Evolutionary conservation across 805 yeast genomes (phyloP), one percentile per base, ranked within the genome.

Genomic region (Yamadazyma paraphyllophila): DNA sequence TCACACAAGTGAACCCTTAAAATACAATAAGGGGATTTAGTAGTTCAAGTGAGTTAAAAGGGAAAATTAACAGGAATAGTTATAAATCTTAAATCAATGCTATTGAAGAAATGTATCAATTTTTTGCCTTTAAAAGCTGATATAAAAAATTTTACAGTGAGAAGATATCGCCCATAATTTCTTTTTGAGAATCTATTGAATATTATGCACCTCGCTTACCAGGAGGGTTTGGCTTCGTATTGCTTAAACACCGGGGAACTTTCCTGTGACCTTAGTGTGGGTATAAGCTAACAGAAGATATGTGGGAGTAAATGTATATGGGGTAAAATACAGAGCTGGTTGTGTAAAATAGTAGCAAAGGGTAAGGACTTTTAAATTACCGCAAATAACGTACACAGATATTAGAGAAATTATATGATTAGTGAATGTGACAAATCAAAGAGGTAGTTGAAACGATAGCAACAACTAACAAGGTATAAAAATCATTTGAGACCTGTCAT

Each of bases 161-260:
- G 45, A 42, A 42, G 40, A 42, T 36, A 42, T 42, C 45, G 45
- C 45, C 45, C 45, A 42, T 30, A 14, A 42, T 33, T 42, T 42
- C 34, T 38, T 42, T 42, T 42, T 20, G 12, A n/a, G 32, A 37
- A 26, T 37, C 4, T 10, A 12, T n/a, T 13, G 32, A 13, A 12
- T 11, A 3, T 6, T 20, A 20, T 20, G 24, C 24, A 29, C 32
- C 32, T 29, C 13, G 12, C 32, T 7, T 29, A 29, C 4, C 32
- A 7, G 32, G 32, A 20, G 7, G 8, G 8, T 29, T 29, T 29
- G 13, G 31, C 31, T 29, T 11, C 31, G 13, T 11, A 29, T 11
- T 20, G 24, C 24, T 20, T 20, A 4, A 20, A 20, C 24, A 20
- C 24, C 24, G 24, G 24, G 24, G 24, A 20, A 20, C 24, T 20